phyloP scores from a whole-genome alignment of 352 stramenopile genomes.

The Globisporangium yorkense region DNA sequence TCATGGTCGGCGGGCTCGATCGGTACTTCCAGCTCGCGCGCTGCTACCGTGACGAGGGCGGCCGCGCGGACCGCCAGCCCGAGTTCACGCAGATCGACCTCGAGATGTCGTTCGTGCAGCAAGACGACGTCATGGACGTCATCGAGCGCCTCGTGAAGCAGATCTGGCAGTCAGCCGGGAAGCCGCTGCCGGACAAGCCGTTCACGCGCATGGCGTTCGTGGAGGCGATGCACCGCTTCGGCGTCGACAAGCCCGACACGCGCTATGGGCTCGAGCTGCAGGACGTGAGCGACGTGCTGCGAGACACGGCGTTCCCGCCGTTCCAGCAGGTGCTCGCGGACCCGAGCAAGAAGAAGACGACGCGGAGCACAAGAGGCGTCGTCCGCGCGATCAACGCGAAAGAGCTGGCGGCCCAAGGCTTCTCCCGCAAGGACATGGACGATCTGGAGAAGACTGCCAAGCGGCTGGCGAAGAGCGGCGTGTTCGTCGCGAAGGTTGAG shows the following conservation, averaged over 20 bases:
- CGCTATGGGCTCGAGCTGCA: conserved; percentile 68
- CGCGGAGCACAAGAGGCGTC: conserved; percentile 15
- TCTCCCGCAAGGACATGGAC: conserved; percentile 74
- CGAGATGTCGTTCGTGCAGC: conserved; percentile 84
- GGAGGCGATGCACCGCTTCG: conserved; percentile 75
- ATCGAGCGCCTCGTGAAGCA: conserved; percentile 69
- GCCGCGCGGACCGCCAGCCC: conserved; percentile 82
- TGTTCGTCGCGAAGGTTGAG: conserved; percentile 70
- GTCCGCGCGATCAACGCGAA: conserved; percentile 76
- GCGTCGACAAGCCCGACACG: conserved; percentile 84
- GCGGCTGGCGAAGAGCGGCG: conserved; percentile 24
- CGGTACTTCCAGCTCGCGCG: conserved; percentile 88
- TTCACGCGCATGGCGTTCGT: conserved; percentile 70
- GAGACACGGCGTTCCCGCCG: conserved; percentile 28
- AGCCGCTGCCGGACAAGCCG: conserved; percentile 25
- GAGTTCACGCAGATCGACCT: conserved; percentile 91
- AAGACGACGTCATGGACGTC: conserved; percentile 65
- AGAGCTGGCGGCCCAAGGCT: conserved; percentile 34
- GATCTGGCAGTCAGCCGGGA: conserved; percentile 53
- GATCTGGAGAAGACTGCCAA: conserved; percentile 52
- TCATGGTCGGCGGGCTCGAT: conserved; percentile 87
- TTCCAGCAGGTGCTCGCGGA: conserved; percentile 34
- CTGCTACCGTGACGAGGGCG: conserved; percentile 88
- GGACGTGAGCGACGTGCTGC: conserved; percentile 43
- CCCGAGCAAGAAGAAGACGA: conserved; percentile 12